phyloP scores from a whole-genome alignment of 768 basidiomycete species.

The Phylloporus arenicola region DNA sequence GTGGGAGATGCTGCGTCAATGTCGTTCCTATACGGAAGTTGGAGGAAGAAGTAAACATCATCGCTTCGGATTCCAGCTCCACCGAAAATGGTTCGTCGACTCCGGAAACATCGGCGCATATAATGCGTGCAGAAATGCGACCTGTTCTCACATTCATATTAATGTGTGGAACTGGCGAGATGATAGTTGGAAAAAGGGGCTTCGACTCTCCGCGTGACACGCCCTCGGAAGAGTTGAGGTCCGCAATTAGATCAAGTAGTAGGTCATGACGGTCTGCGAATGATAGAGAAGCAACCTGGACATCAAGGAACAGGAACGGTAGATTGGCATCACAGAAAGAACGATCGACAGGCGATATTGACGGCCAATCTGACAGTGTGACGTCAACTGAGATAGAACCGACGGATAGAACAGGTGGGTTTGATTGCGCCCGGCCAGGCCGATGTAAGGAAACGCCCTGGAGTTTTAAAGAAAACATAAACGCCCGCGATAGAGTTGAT shows the following conservation, averaged over 20 bases:
- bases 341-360: slow-evolving; percentile 36
- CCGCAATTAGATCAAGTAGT: slow-evolving; percentile 36
- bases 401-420: slow-evolving; percentile 28
- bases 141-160: slow-evolving; percentile 46
- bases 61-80: slow-evolving; percentile 54
- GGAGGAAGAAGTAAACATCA: slow-evolving; percentile 39
- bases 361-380: slow-evolving; percentile 57
- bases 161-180: slow-evolving; percentile 46
- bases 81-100: slow-evolving; percentile 44
- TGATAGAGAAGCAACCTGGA: slow-evolving; percentile 41
- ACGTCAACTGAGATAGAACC: slow-evolving; percentile 28
- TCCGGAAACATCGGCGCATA: slow-evolving; percentile 38
- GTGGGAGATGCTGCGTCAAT: slow-evolving; percentile 10
- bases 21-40: slow-evolving; percentile 32
- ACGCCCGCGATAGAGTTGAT: slow-evolving; percentile 36
- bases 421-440: slow-evolving; percentile 28
- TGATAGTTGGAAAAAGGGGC: slow-evolving; percentile 26
- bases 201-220: neutral
- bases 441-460: slow-evolving; percentile 44
- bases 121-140: slow-evolving; percentile 44
- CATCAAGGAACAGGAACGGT: slow-evolving; percentile 46
- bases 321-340: slow-evolving; percentile 49
- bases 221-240: slow-evolving; percentile 16
- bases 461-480: slow-evolving; percentile 41
- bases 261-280: slow-evolving; percentile 52